These are phyloP conservation scores for Dillenia turbinata DNA, from an alignment of 164 flowering plant species.

Conservation along the genomic window DNA sequence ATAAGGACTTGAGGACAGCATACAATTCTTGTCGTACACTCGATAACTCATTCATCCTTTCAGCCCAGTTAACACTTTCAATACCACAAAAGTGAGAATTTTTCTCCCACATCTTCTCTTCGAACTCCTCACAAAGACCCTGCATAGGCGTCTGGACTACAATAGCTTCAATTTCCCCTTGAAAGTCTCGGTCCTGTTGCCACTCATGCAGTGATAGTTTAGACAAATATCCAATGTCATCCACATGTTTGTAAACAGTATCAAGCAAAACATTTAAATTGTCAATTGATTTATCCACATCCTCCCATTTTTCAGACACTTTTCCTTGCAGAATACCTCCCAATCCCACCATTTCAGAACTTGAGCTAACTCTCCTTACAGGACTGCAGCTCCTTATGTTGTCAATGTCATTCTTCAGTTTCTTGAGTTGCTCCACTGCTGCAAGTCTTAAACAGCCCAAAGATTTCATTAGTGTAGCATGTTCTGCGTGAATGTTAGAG, in stretches of 20 bases:
- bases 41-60: constrained; percentile 27
- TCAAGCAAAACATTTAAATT: constrained; percentile 29
- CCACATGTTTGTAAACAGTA: constrained; percentile 19
- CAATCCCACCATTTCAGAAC: constrained; percentile 30
- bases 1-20: constrained; percentile 38
- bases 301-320: constrained; percentile 25
- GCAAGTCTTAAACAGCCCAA: constrained; percentile 22
- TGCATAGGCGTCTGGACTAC: no score
- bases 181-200: neutral
- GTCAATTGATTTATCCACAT: constrained; percentile 29
- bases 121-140: no score
- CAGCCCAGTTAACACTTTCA: no score
- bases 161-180: no score
- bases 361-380: constrained; percentile 26
- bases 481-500: constrained; percentile 13
- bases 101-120: no score
- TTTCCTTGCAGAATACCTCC: constrained; percentile 31
- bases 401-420: constrained; percentile 37
- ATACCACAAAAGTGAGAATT: no score
- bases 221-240: constrained; percentile 22
- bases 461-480: constrained; percentile 20
- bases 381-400: constrained; percentile 20
- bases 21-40: constrained; percentile 54
- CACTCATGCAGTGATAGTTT: constrained; percentile 25
- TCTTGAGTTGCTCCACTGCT: constrained; percentile 37